Evolutionary conservation across 495 filamentous ascomycete genomes (phyloP).

Genomic region (Thozetella sp.): DNA sequence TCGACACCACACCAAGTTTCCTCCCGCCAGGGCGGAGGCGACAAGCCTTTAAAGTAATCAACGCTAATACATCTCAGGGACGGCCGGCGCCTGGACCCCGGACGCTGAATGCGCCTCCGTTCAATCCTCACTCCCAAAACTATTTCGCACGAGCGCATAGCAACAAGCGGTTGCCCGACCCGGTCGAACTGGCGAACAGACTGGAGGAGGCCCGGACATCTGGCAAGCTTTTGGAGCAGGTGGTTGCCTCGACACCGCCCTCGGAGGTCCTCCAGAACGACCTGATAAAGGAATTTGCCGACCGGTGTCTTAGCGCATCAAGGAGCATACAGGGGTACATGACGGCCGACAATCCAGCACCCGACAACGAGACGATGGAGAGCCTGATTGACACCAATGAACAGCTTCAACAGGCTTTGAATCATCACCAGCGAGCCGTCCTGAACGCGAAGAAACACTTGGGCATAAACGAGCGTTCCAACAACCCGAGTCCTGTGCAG

Average conservation of each 20-base stretch:
- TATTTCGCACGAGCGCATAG: constrained; percentile 45
- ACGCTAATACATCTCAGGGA: constrained; percentile 2
- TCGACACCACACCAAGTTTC: not conserved
- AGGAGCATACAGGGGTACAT: constrained; percentile 85
- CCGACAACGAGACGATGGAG: constrained; percentile 91
- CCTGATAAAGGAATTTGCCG: constrained; percentile 86
- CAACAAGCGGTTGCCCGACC: constrained; percentile 61
- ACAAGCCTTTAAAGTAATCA: not conserved
- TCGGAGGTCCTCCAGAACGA: constrained; percentile 79
- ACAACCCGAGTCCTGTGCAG: constrained; percentile 13
- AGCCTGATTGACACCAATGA: constrained; percentile 95
- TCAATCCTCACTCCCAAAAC: constrained; percentile 30
- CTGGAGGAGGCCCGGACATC: constrained; percentile 89
- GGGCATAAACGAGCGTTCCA: constrained; percentile 19
- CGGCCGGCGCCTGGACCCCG: constrained; percentile 14
- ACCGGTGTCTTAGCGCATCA: constrained; percentile 80
- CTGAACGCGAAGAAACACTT: constrained; percentile 67
- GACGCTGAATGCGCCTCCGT: constrained; percentile 17
- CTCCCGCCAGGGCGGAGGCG: not conserved
- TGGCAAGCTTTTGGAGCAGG: constrained; percentile 86
- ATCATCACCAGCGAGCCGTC: constrained; percentile 78
- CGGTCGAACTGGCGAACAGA: constrained; percentile 78
- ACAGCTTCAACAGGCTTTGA: constrained; percentile 74
- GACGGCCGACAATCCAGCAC: constrained; percentile 70
- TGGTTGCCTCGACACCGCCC: constrained; percentile 80